Evolutionary conservation across 441 rosid species (phyloP), one percentile per base, ranked within the genome.

Genomic region (Adansonia rubrostipa): DNA sequence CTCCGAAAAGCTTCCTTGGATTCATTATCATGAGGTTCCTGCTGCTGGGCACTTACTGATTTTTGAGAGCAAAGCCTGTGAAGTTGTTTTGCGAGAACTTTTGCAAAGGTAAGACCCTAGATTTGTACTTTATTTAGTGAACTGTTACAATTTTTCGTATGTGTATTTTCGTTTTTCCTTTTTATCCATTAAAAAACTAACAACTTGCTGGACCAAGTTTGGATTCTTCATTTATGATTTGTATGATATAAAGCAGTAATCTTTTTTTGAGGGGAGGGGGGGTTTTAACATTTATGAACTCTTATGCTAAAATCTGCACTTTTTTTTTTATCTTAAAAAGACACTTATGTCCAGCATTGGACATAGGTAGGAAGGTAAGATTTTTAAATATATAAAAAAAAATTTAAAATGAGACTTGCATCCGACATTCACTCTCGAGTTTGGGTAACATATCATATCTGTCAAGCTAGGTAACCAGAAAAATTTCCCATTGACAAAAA

Each of bases 1-100:
- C 42, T 80, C 89, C 1, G 84, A 86, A 65, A 89, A 84, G 84
- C 85, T 86, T 40, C 90, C 89, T 19, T 89, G 92, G 92, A 82
- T 87, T 62, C 85, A 71, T 19, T 85, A 87, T 79, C 92, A 89
- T 13, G 80, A 91, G 71, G 85, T 89, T 76, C 86, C 87, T 28
- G 82, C 83, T 4, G 82, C 78, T 8, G 95, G 95, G 33, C 92
- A 91, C 85, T 48, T 84, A 19, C 24, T 84, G 17, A 19, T 78
- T 14, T 81, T 77, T 0, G 77, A 87, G 63, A 76, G 65, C 58
- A 56, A 80, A 24, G 28, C 56, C 60, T 84, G 83, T 71, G 90
- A 84, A 42, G 81, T 77, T 15, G 71, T 87, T 75, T 10, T 84
- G 69, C 82, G 83, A 77, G 78, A 74, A 0, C 90, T 85, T 71